Conservation (phyloP, 83 land plant species). For the Thuja plicata region DNA sequence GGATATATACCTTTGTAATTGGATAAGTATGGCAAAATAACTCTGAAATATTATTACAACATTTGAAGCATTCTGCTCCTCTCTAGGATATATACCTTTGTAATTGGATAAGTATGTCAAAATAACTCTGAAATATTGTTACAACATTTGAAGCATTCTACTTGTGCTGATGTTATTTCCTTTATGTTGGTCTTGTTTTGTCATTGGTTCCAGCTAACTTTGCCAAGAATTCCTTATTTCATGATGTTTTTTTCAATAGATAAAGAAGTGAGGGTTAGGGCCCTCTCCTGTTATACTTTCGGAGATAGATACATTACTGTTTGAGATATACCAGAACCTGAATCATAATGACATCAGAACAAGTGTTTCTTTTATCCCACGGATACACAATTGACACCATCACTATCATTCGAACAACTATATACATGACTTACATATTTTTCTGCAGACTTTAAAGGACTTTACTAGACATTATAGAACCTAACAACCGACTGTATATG, state of each 20-base stretch:
- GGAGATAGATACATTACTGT: no score
- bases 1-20: not conserved
- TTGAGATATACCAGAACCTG: no score
- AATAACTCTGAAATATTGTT: not conserved
- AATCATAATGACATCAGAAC: no score
- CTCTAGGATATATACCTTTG: not conserved
- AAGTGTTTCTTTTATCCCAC: no score
- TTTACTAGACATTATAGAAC: no score
- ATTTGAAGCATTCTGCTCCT: not conserved
- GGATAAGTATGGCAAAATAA: not conserved
- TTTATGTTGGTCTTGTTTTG: not conserved
- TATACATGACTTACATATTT: no score
- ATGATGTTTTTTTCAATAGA: not conserved
- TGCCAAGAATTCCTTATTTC: slow-evolving; percentile 1
- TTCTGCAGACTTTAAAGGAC: no score
- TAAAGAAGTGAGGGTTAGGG: no score
- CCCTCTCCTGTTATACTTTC: no score
- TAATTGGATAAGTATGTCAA: not conserved
- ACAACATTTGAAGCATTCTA: not conserved
- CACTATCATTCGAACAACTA: no score
- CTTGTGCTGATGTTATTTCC: not conserved
- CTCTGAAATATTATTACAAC: not conserved
- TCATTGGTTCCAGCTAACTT: not conserved
- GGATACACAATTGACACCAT: no score
- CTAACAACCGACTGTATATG: no score